Evolutionary conservation across 1,284 basidiomycete genomes (phyloP).

Genomic region (Boletus sp.): DNA sequence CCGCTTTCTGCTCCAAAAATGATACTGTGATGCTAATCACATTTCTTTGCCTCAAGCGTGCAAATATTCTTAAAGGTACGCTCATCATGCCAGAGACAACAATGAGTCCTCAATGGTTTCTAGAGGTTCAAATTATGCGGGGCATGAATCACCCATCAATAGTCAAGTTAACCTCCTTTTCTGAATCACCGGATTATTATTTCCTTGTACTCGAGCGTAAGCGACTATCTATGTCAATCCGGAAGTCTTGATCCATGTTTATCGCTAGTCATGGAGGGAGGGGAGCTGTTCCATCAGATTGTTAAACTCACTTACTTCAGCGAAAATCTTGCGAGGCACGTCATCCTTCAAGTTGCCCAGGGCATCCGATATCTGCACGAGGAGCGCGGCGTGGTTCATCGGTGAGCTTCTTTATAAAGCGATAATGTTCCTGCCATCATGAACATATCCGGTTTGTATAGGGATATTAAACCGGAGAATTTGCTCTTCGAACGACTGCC

Average conservation of each 20-base stretch:
- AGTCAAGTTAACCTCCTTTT: slow-evolving; percentile 85
- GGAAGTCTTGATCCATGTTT: slow-evolving; percentile 12
- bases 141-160: slow-evolving; percentile 87
- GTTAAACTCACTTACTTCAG: slow-evolving; percentile 99
- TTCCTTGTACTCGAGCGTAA: slow-evolving; percentile 90
- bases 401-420: slow-evolving; percentile 32
- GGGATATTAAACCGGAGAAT: slow-evolving; percentile 98
- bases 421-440: neutral
- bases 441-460: slow-evolving; percentile 3
- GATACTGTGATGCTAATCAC: slow-evolving; percentile 18
- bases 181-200: slow-evolving; percentile 91
- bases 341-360: slow-evolving; percentile 95
- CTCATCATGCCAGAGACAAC: neutral
- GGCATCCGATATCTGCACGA: slow-evolving; percentile 97
- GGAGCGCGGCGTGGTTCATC: slow-evolving; percentile 96
- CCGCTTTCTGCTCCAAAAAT: slow-evolving; percentile 26
- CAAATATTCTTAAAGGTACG: slow-evolving; percentile 92
- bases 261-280: slow-evolving; percentile 85
- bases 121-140: slow-evolving; percentile 99
- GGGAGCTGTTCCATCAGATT: slow-evolving; percentile 99
- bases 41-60: slow-evolving; percentile 59
- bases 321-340: slow-evolving; percentile 91
- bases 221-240: slow-evolving; percentile 27
- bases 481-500: slow-evolving; percentile 93
- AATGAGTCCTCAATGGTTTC: slow-evolving; percentile 7